Base-by-base conservation (phyloP, 129 eudicot genomes). In the Apium graveolens region DNA sequence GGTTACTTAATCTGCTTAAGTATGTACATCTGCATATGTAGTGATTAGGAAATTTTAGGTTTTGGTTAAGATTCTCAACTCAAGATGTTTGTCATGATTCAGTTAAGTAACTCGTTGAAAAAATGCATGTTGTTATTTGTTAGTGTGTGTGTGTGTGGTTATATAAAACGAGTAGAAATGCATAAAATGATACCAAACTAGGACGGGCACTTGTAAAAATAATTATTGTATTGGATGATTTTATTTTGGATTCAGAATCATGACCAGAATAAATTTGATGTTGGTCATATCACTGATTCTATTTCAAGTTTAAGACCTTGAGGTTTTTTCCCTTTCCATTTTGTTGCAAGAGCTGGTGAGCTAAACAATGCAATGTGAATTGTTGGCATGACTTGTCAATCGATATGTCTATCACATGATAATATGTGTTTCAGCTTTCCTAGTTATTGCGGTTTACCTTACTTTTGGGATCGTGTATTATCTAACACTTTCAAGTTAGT, bases 371-470 rank as follows among this genome's bases (percentile, higher is more conserved):
- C 39, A 31, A 66, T 31, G 18, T 66, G 11, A 66, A 66, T 66
- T 11, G 3, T 16, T 21, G 55, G 53, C 44, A 70, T 11, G 34
- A 49, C 27, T 9, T 32, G 74, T 20, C 53, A 38, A 48, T 79
- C 71, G 17, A 76, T 73, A 46, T 82, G 75, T 76, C 43, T 49
- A 51, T 73, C 9, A 13, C 27, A 16, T 83, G 27, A 24, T 57
- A 2, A 2, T 45, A 53, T 53, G 48, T 55, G 70, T 55, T 46
- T 37, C 21, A 17, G 29, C 43, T 44, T 68, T 49, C 65, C 39
- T 18, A 48, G 7, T 68, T 26, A 24, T 31, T 48, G n/a, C 32
- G 26, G 31, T 81, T 38, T 65, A 65, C 5, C 21, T 32, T 81
- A 18, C 2, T 20, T 70, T 10, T 72, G 2, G 44, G 18, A 34